Base-by-base conservation (phyloP, 306 rosid species). In the Lagenaria siceraria region DNA sequence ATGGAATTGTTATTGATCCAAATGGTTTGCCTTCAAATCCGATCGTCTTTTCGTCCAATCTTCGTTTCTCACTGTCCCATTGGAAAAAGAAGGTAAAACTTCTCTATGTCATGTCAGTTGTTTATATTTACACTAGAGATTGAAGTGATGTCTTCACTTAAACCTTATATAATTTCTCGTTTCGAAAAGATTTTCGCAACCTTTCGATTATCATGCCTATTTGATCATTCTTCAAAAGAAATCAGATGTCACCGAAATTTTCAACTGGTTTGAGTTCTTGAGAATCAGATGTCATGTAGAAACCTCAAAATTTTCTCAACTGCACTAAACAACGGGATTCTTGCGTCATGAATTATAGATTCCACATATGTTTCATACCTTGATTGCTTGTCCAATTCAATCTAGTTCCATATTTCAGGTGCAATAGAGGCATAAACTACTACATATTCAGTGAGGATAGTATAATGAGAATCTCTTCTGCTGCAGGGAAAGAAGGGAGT, bases 401-500 rank as follows among this genome's bases (percentile, higher is more conserved):
- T 21, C 35, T 24, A 68, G 52, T 21, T 68, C 54, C 54, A 40
- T 42, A 21, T 22, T 68, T 40, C 18, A 10, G 53, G 74, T 12
- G 19, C 54, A n/a, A 36, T 65, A 65, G 21, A 65, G 49, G 49
- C 74, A 40, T 68, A 21, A 42, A 40, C 74, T 68, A 21, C 74
- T 68, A 21, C 74, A 40, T 40, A 68, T 68, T 65, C 73, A 36
- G 27, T 36, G 51, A 64, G 25, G 19, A 35, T 36, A 36, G 29
- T 19, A 38, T 65, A 36, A 51, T 65, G 27, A 65, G 73, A 65
- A 65, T 46, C 22, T 40, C 78, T 83, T 53, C 51, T 31, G 74
- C 80, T 84, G 74, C 84, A 95, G 98, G 97, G 98, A 78, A 95
- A 92, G 88, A 90, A 92, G 79, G 99, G 99, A 64, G 78, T 95